Percentiles rank a stretch among this genome's conserved stretches.
phyloP scores from a whole-genome alignment of 73 alveolate species.

The Diophrys sp. region DNA sequence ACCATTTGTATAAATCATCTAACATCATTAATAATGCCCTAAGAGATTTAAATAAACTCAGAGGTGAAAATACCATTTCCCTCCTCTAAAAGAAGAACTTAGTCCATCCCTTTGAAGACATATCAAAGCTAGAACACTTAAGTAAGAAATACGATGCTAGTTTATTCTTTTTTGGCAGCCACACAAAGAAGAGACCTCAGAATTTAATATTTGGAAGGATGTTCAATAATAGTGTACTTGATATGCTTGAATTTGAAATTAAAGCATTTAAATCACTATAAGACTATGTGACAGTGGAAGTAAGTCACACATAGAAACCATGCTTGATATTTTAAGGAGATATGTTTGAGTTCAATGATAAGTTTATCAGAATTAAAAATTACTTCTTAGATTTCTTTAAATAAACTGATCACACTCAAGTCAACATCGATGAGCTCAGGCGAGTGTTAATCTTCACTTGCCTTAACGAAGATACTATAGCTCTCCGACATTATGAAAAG shows the following conservation, averaged over 20 bases:
- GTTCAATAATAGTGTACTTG: slow-evolving; percentile 61
- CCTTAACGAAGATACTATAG: slow-evolving; percentile 28
- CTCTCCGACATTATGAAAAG: slow-evolving; percentile 45
- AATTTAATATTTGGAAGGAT: slow-evolving; percentile 69
- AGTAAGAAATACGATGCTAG: slow-evolving; percentile 48
- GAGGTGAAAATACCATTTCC: slow-evolving; percentile 34
- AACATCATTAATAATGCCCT: slow-evolving; percentile 34
- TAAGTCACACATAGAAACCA: slow-evolving; percentile 61
- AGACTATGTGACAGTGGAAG: slow-evolving; percentile 36
- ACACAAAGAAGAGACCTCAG: slow-evolving; percentile 77
- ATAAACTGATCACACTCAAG: slow-evolving; percentile 26
- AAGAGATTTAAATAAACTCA: slow-evolving; percentile 51
- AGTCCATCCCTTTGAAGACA: slow-evolving; percentile 61
- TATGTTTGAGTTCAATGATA: slow-evolving; percentile 60
- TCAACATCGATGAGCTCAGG: slow-evolving; percentile 53
- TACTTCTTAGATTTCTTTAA: slow-evolving; percentile 33
- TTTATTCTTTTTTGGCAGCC: slow-evolving; percentile 51
- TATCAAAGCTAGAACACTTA: slow-evolving; percentile 39
- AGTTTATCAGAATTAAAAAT: slow-evolving; percentile 57
- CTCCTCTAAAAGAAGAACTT: slow-evolving; percentile 46
- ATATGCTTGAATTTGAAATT: slow-evolving; percentile 72
- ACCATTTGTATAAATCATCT: slow-evolving; percentile 54
- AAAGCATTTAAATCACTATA: slow-evolving; percentile 36
- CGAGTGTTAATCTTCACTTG: slow-evolving; percentile 63
- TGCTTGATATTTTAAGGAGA: slow-evolving; percentile 76